Base-by-base conservation (phyloP, 148 eudicot species). In the Linanthus parryae region DNA sequence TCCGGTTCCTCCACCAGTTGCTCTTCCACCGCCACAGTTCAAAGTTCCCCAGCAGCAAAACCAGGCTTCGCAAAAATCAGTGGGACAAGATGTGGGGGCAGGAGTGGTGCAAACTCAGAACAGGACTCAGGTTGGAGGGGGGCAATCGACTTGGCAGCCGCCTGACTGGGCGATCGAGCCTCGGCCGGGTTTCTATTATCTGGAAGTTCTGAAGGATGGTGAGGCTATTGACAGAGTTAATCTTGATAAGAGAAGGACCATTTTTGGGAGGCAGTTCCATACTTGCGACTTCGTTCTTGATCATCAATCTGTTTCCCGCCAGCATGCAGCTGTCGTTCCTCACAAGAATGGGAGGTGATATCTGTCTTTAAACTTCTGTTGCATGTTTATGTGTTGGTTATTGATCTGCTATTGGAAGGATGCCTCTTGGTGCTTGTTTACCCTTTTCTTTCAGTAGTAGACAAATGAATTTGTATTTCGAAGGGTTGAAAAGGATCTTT, bases 151-250 rank as follows among this genome's bases (percentile, higher is more conserved):
- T 18, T 91, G 98, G 98, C 84, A 83, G 76, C 87, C 98, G 60
- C 98, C 98, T 36, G 95, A 91, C 61, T 91, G 98, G 98, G 95
- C 98, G 1, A 86, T 87, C 50, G 98, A 91, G 61, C 98, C 98
- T 44, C 87, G 87, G 13, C 79, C 81, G 7, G 90, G 98, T 63
- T 74, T 91, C 30, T 81, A 70, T 63, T 84, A 68, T 65, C 98
- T 87, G 54, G 98, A 91, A 21, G 95, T 91, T 56, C 30, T 87
- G 65, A 91, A 91, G 73, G 98, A 87, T 17, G 94, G 94, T 8
- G 80, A 78, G 28, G 76, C 73, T 27, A 68, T 87, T 52, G 98
- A 80, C 54, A 68, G 51, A 27, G 75, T 91, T 54, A 75, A 74
- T 60, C 72, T 91, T 47, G 84, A 84, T 42, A 91, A 73, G 59